A percentile compares a stretch with the other conserved stretches of the same genome.
These are phyloP conservation scores for Melastoma malabathricum DNA, from an alignment of 345 rosid genomes.

Conservation along the genomic window DNA sequence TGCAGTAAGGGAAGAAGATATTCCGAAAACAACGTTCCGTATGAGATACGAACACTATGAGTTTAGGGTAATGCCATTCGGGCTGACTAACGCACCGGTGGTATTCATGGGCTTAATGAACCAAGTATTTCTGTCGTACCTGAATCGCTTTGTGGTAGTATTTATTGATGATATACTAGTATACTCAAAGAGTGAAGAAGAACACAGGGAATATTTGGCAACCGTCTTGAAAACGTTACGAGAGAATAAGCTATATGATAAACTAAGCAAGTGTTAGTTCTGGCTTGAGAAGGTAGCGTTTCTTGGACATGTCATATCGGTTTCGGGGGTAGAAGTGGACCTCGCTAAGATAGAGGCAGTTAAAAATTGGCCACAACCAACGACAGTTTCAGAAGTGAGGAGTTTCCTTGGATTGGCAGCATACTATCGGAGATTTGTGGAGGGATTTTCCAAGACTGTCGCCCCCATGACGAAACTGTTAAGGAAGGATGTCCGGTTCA, in stretches of 20 bases:
- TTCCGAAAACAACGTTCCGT: neutral
- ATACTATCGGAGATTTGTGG: neutral
- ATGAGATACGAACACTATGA: too few species aligned
- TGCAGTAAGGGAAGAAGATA: neutral
- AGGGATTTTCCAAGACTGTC: neutral
- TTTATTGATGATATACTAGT: neutral
- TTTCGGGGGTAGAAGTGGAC: neutral
- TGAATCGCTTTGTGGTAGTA: neutral
- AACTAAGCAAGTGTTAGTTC: neutral
- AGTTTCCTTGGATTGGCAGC: neutral
- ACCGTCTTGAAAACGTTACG: neutral
- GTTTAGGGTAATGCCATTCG: too few species aligned
- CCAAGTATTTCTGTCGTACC: neutral
- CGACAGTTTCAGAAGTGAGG: neutral
- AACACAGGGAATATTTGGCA: neutral
- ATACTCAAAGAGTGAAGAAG: neutral
- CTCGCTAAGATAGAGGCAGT: neutral
- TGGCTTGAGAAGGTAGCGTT: neutral
- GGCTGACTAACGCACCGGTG: too few species aligned
- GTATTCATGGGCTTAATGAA: too few species aligned
- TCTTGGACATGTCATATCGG: neutral
- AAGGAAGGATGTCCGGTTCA: neutral
- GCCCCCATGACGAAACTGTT: neutral
- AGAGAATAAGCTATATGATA: neutral
- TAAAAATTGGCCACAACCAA: constrained; percentile 19